These are phyloP conservation scores for Taiozyma sp. DNA, from an alignment of 1,139 yeast genomes.

Conservation along the genomic window DNA sequence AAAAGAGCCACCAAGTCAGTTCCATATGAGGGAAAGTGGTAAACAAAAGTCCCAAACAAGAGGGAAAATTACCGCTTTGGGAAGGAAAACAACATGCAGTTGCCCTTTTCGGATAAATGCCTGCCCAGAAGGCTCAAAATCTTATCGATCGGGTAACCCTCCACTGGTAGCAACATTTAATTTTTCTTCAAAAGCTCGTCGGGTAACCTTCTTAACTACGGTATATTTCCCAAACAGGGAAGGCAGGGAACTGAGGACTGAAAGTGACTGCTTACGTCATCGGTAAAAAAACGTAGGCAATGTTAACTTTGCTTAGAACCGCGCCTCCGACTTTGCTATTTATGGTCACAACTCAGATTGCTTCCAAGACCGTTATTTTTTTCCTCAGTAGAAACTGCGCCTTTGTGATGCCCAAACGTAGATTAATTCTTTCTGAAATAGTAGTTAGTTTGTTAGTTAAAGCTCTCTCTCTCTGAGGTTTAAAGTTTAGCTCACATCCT, in stretches of 20 bases:
- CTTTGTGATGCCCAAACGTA: no score
- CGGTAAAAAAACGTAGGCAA: background rate
- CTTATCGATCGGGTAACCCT: background rate
- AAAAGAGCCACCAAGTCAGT: background rate
- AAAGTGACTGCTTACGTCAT: background rate
- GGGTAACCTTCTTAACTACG: background rate
- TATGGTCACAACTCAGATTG: no score
- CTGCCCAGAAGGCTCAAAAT: background rate
- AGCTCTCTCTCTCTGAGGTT: no score
- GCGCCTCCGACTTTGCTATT: no score
- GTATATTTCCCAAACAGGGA: background rate
- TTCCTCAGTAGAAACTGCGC: no score
- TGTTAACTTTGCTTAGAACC: no score
- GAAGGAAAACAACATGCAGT: background rate
- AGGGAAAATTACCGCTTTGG: background rate
- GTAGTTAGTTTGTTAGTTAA: no score
- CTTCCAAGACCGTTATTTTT: no score
- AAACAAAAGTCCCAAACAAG: background rate
- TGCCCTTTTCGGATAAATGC: background rate
- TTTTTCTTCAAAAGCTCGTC: background rate
- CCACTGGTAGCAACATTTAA: background rate
- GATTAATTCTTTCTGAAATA: no score
- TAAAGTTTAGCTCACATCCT: no score
- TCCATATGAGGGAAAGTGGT: background rate
- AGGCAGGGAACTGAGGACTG: no score